Percentiles rank a stretch among this genome's conserved stretches.
Conservation (phyloP, 305 asterid species). For the Euphrasia arctica region DNA sequence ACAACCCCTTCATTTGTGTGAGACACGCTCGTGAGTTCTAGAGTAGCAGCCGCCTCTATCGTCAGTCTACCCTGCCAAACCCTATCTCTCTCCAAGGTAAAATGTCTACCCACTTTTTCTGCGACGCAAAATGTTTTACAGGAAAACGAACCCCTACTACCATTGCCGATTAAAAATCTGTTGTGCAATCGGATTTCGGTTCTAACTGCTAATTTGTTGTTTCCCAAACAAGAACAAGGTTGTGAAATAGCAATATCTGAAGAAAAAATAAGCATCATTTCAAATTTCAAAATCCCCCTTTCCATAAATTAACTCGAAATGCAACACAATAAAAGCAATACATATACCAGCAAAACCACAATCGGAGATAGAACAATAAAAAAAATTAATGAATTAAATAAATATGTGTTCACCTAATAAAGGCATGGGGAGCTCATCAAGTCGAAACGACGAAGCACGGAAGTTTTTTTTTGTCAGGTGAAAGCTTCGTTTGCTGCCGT, state of each 20-base stretch:
- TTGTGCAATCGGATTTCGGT: constrained; percentile 34
- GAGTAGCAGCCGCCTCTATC: constrained; percentile 67
- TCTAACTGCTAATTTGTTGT: constrained; percentile 42
- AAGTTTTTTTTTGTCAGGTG: constrained; percentile 15
- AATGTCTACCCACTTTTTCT: constrained; percentile 31
- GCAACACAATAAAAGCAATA: background rate
- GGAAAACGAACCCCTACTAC: constrained; percentile 40
- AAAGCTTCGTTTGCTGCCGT: constrained; percentile 19
- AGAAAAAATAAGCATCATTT: constrained; percentile 21
- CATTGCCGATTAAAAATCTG: constrained; percentile 41
- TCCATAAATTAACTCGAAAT: background rate
- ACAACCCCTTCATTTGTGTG: constrained; percentile 29
- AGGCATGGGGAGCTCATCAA: constrained; percentile 59
- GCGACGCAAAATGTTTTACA: constrained; percentile 39
- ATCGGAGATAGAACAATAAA: no score
- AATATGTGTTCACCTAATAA: constrained; percentile 32
- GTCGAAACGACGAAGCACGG: constrained; percentile 38
- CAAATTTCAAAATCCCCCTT: background rate
- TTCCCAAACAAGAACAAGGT: constrained; percentile 64
- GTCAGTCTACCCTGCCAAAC: constrained; percentile 44
- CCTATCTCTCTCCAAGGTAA: constrained; percentile 32
- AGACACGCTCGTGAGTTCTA: constrained; percentile 45
- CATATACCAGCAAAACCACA: no score
- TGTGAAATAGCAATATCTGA: constrained; percentile 89
- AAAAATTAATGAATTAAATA: no score